Conservation (phyloP, 2,329 filamentous ascomycete species). For the Paracorniculantispora psalliotae region DNA sequence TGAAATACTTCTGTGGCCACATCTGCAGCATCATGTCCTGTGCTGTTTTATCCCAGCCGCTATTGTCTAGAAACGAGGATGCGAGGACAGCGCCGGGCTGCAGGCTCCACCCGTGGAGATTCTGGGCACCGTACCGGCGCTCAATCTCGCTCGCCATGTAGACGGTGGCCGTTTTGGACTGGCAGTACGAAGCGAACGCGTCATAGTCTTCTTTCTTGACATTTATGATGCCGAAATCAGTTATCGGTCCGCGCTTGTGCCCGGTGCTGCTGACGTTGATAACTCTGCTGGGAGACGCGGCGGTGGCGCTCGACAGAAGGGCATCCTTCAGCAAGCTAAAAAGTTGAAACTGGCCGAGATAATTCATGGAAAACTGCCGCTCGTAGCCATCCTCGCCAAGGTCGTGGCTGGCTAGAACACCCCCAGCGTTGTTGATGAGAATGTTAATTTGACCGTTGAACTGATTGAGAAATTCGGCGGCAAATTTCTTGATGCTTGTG, state of each 20-base stretch:
- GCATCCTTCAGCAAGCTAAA: conserved; percentile 41
- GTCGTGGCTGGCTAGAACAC: conserved; percentile 31
- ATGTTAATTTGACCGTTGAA: conserved; percentile 17
- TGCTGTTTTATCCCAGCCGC: background rate
- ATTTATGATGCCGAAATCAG: conserved; percentile 17
- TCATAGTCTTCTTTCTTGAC: conserved; percentile 23
- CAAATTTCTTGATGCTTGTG: conserved; percentile 22
- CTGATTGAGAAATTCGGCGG: conserved; percentile 18
- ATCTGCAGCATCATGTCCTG: background rate
- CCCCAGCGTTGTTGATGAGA: conserved; percentile 23
- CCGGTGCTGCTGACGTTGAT: conserved; percentile 35
- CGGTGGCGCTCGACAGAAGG: conserved; percentile 29
- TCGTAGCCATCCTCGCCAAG: conserved; percentile 38
- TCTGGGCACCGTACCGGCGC: conserved; percentile 36
- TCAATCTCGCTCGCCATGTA: conserved; percentile 45
- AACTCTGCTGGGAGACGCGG: conserved; percentile 25
- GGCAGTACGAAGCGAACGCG: conserved; percentile 37
- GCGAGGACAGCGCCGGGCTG: conserved; percentile 35
- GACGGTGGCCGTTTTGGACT: conserved; percentile 46
- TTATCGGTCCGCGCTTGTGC: conserved; percentile 10
- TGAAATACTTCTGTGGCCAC: background rate
- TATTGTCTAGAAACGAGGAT: conserved; percentile 25
- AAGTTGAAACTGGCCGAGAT: conserved; percentile 43
- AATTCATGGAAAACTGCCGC: conserved; percentile 40
- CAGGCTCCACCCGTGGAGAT: conserved; percentile 37